Base-by-base conservation (phyloP, 768 basidiomycete species). In the Termitomyces sp. region DNA sequence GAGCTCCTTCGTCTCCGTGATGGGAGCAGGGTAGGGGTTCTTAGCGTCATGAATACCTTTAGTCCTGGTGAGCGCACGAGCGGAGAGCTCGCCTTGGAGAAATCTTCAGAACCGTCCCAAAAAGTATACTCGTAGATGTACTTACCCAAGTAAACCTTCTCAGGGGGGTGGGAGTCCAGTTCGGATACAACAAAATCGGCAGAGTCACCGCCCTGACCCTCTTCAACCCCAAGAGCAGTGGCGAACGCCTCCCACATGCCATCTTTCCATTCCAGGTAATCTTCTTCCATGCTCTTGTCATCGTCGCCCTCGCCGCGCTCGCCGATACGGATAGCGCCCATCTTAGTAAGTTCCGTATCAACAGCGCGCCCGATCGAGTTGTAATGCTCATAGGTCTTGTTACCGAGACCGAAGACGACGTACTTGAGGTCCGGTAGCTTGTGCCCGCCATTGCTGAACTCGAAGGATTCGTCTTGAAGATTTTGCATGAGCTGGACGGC, bases 281-380 rank as follows among this genome's bases (percentile, higher is more conserved):
- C 96, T 76, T 99, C 96, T 72, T 99, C 96, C 95, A 99, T 98
- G 69, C 91, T 94, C 80, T 97, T 97, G 74, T 99, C 97, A 68
- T 99, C 96, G 68, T 99, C 97, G 62, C 96, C 96, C 73, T 98
- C 95, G 10, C 96, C 96, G 39, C 89, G 81, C 69, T 89, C 87
- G 43, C 95, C 95, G 36, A 98, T 90, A 53, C 93, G 86, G 54
- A 78, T 71, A 22, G 85, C 97, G 30, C 95, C 96, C 79, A 94
- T 87, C 68, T 87, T 84, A 5, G 82, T 72, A 58, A 99, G 75
- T 30, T 83, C 73, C 2, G 79, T 67, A 66, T 99, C 96, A 55
- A 95, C 80, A 59, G 86, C 84, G 43, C 88, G 83, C 18, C 88
- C 86, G 65, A 98, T 93, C 58, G 88, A 82, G 68, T 98, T 98